Percentiles rank a stretch among this genome's conserved stretches.
These are phyloP conservation scores for Monotropa hypopitys DNA, from an alignment of 179 eudicot genomes.

Conservation along the genomic window DNA sequence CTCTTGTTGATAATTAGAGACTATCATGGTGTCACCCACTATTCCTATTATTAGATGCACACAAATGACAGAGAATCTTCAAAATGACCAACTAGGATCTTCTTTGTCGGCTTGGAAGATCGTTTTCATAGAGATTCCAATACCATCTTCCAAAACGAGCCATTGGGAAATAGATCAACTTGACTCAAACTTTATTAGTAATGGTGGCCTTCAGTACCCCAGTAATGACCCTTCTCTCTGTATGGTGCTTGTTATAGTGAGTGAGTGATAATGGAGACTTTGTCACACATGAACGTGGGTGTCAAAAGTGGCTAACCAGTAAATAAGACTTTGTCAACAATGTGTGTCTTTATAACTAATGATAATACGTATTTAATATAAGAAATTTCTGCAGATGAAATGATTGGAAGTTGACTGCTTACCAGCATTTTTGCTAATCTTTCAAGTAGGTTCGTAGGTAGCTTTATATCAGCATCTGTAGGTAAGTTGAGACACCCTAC, in stretches of 20 bases:
- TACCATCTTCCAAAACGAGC: constrained; percentile 14
- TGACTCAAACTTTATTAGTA: constrained; percentile 16
- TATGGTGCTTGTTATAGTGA: constrained; percentile 14
- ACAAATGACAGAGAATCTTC: constrained; percentile 3
- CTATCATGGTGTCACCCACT: constrained; percentile 3
- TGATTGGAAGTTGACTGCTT: constrained; percentile 1
- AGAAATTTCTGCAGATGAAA: background rate
- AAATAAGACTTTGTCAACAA: too few species aligned
- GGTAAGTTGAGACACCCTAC: background rate
- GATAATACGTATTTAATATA: background rate
- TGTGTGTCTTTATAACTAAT: background rate
- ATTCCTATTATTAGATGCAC: constrained; percentile 3
- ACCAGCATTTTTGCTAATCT: background rate
- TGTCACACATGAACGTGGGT: constrained; percentile 24
- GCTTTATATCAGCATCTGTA: background rate
- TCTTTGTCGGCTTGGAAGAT: constrained; percentile 8
- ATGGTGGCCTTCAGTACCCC: constrained; percentile 1
- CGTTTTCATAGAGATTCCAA: constrained; percentile 13
- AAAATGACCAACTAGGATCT: constrained; percentile 15
- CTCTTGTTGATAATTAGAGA: background rate
- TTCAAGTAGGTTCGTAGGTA: background rate
- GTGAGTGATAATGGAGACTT: constrained; percentile 16
- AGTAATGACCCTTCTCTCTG: constrained; percentile 7
- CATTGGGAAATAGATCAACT: constrained; percentile 11
- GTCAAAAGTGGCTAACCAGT: constrained; percentile 19